Evolutionary conservation across 2,329 filamentous ascomycete species (phyloP).

Genomic region (Rutstroemia sp.): DNA sequence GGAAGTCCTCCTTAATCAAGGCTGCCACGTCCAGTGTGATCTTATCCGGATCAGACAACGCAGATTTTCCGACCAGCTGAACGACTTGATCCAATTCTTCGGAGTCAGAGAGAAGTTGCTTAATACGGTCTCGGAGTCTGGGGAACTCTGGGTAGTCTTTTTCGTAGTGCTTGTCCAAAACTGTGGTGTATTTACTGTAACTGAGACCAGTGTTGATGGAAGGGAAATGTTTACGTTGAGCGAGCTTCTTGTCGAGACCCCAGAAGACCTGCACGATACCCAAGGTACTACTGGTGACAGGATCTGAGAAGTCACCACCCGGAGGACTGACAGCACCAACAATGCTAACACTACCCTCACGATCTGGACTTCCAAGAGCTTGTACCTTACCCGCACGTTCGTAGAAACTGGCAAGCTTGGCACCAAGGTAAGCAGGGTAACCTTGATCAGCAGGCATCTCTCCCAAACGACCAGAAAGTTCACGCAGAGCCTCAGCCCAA

Average conservation of each 20-base stretch:
- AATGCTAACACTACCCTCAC: constrained; percentile 89
- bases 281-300: constrained; percentile 87
- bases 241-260: constrained; percentile 99
- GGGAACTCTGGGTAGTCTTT: constrained; percentile 93
- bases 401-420: constrained; percentile 98
- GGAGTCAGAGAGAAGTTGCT: constrained; percentile 86
- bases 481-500: constrained; percentile 97
- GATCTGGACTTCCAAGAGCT: constrained; percentile 80
- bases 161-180: constrained; percentile 89
- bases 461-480: constrained; percentile 95
- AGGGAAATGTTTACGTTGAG: constrained; percentile 97
- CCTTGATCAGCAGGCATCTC: constrained; percentile 99
- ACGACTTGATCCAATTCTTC: constrained; percentile 98
- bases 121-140: constrained; percentile 83
- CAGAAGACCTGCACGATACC: constrained; percentile 99
- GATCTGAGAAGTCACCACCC: constrained; percentile 98
- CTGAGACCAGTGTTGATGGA: constrained; percentile 92
- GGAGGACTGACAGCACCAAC: constrained; percentile 96
- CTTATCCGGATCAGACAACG: constrained; percentile 93
- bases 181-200: constrained; percentile 91
- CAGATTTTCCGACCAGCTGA: constrained; percentile 95
- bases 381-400: constrained; percentile 88
- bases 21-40: constrained; percentile 91
- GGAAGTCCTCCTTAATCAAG: constrained; percentile 94
- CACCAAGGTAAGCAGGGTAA: constrained; percentile 95